Percentiles rank a stretch among this genome's conserved stretches.
Conservation (phyloP, 768 basidiomycete genomes). For the Kwoniella botswanensis region DNA sequence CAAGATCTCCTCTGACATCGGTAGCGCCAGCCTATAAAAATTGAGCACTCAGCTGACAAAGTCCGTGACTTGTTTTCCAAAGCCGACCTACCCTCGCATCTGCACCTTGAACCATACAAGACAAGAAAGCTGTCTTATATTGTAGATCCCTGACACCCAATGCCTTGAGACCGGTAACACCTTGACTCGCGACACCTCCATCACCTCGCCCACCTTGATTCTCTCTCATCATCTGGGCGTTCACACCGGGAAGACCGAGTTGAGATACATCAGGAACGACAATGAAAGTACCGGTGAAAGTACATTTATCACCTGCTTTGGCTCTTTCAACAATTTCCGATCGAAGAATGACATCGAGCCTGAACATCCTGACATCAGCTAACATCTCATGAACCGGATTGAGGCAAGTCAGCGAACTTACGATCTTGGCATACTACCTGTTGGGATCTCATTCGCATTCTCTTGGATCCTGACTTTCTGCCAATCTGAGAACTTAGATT, state of each 20-base stretch:
- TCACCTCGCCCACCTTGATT: slow-evolving; percentile 68
- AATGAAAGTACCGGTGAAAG: slow-evolving; percentile 97
- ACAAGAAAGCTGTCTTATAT: slow-evolving; percentile 98
- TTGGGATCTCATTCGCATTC: slow-evolving; percentile 97
- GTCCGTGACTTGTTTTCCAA: no score
- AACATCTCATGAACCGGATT: background rate
- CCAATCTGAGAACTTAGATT: slow-evolving; percentile 97
- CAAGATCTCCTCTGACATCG: slow-evolving; percentile 88
- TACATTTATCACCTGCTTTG: slow-evolving; percentile 98
- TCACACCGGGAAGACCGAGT: slow-evolving; percentile 91
- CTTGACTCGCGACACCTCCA: slow-evolving; percentile 65
- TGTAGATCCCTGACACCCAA: slow-evolving; percentile 93
- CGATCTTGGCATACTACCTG: slow-evolving; percentile 92
- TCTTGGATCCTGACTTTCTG: slow-evolving; percentile 99
- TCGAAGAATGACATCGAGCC: slow-evolving; percentile 91
- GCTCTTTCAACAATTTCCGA: slow-evolving; percentile 97
- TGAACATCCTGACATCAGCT: slow-evolving; percentile 52
- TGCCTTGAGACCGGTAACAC: slow-evolving; percentile 92
- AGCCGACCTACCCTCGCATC: slow-evolving; percentile 75
- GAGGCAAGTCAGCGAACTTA: slow-evolving; percentile 34
- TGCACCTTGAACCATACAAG: slow-evolving; percentile 93
- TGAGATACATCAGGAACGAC: slow-evolving; percentile 98
- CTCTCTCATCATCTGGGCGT: slow-evolving; percentile 88
- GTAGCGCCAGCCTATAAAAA: slow-evolving; percentile 65
- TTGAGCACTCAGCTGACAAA: slow-evolving; percentile 12